phyloP scores from a whole-genome alignment of 805 yeast genomes.

The Debaryomyces hansenii region DNA sequence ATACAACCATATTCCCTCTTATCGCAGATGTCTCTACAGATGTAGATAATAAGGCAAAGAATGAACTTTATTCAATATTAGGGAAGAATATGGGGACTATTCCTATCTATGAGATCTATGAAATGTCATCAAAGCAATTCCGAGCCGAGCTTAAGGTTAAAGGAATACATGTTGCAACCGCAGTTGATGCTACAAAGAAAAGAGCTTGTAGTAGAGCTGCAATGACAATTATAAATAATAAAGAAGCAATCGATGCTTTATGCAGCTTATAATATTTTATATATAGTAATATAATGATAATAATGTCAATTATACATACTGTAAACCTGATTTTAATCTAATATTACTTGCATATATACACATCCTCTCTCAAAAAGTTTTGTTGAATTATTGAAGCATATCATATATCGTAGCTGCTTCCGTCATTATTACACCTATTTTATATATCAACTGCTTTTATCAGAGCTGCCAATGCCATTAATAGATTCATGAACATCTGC shows the following conservation, averaged over 20 bases:
- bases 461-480: no score
- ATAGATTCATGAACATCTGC: no score
- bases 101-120: slow-evolving; percentile 34
- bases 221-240: slow-evolving; percentile 28
- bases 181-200: slow-evolving; percentile 36
- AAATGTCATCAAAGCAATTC: slow-evolving; percentile 21
- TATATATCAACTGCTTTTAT: no score
- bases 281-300: neutral
- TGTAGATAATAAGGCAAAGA: slow-evolving; percentile 36
- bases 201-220: slow-evolving; percentile 44
- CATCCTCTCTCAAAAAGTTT: no score
- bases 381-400: no score
- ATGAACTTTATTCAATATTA: slow-evolving; percentile 38
- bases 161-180: slow-evolving; percentile 28
- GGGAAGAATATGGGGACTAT: slow-evolving; percentile 32
- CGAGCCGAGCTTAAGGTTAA: slow-evolving; percentile 30
- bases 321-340: no score
- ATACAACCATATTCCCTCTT: slow-evolving; percentile 24
- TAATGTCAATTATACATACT: no score
- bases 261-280: neutral
- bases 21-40: slow-evolving; percentile 17
- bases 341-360: no score
- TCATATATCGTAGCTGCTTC: no score
- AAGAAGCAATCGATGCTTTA: slow-evolving; percentile 1
- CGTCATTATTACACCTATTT: no score